Percentiles rank a stretch among this genome's conserved stretches.
phyloP scores from a whole-genome alignment of 768 basidiomycete genomes.

The Mycena belliarum region DNA sequence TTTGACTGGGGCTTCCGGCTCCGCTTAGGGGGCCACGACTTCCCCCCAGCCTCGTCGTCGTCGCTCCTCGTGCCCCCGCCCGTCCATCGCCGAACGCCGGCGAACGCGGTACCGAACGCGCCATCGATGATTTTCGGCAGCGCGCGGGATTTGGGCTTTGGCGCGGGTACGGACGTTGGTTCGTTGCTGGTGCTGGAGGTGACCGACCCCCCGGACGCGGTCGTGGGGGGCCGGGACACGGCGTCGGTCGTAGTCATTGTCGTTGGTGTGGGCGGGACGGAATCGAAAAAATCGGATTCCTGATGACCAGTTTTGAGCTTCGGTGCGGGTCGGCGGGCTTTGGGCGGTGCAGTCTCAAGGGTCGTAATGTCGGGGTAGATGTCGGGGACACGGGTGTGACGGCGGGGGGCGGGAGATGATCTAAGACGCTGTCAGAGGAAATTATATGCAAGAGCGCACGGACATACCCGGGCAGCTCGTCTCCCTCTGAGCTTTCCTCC shows the following conservation, averaged over 20 bases:
- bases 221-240: constrained; percentile 14
- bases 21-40: constrained; percentile 29
- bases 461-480: background rate
- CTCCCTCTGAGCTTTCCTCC: background rate
- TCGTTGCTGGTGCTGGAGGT: constrained; percentile 4
- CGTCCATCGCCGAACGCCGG: constrained; percentile 11
- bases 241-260: background rate
- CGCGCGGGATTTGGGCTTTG: background rate
- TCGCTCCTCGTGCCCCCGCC: constrained; percentile 15
- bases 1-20: constrained; percentile 6
- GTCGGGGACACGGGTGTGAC: constrained; percentile 7
- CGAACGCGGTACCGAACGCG: constrained; percentile 31
- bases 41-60: background rate
- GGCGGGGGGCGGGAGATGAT: background rate
- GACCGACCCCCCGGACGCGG: background rate
- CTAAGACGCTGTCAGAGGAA: background rate
- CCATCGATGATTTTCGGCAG: constrained; percentile 27
- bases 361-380: constrained; percentile 7
- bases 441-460: background rate
- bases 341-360: background rate
- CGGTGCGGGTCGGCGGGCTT: background rate
- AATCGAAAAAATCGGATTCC: constrained; percentile 3
- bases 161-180: background rate
- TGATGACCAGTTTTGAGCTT: background rate
- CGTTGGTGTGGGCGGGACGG: constrained; percentile 16